Percentiles rank a stretch among this genome's conserved stretches.
These are phyloP conservation scores for Benincasa hispida DNA, from an alignment of 306 rosid species.

Conservation along the genomic window DNA sequence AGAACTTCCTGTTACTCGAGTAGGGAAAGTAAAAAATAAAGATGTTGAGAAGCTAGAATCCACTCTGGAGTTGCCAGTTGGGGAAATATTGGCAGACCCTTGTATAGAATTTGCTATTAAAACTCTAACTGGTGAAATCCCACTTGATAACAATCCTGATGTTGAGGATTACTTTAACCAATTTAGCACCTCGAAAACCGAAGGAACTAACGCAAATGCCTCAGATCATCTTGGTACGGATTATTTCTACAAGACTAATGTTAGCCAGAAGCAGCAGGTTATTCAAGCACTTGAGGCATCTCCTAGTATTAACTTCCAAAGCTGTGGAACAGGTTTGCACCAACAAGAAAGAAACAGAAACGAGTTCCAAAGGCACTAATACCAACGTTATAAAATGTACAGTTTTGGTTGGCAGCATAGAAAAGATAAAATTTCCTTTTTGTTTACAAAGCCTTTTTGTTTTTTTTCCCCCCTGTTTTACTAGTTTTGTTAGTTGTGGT, in stretches of 20 bases:
- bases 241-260: slow-evolving; percentile 13
- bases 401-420: slow-evolving; percentile 11
- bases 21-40: slow-evolving; percentile 8
- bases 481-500: not conserved
- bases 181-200: slow-evolving; percentile 23
- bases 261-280: slow-evolving; percentile 3
- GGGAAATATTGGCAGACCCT: slow-evolving; percentile 53
- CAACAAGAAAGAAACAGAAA: slow-evolving; percentile 23
- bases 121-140: slow-evolving; percentile 54
- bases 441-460: not conserved
- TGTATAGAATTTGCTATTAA: slow-evolving; percentile 71
- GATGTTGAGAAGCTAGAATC: slow-evolving; percentile 23
- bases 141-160: slow-evolving; percentile 34
- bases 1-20: slow-evolving; percentile 5
- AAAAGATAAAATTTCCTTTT: not conserved
- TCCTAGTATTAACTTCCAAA: slow-evolving; percentile 16
- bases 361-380: slow-evolving; percentile 20
- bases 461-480: not conserved
- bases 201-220: slow-evolving; percentile 17
- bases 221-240: slow-evolving; percentile 14
- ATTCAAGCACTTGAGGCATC: slow-evolving; percentile 23
- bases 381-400: slow-evolving; percentile 18
- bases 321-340: slow-evolving; percentile 24
- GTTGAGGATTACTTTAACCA: slow-evolving; percentile 34
- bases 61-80: slow-evolving; percentile 18